A percentile compares a stretch with the other conserved stretches of the same genome.
Conservation (phyloP, 2,329 filamentous ascomycete species). For the Lasiodiplodia citricola region DNA sequence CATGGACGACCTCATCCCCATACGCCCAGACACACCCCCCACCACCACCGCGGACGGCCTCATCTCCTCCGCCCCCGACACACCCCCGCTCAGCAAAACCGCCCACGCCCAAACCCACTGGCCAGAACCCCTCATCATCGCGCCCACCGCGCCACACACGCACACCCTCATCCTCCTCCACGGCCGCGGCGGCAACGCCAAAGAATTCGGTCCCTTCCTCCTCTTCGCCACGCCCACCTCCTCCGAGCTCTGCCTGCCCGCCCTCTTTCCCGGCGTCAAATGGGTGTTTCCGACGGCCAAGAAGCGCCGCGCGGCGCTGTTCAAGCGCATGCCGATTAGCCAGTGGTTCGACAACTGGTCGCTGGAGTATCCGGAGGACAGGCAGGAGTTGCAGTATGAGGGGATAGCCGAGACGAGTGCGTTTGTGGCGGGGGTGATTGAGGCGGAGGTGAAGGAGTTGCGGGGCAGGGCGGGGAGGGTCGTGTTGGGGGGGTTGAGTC, state of each 20-base stretch:
- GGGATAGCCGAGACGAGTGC: constrained; percentile 50
- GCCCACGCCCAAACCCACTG: not conserved
- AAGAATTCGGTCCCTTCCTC: constrained; percentile 49
- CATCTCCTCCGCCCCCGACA: too few species aligned
- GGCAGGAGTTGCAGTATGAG: constrained; percentile 50
- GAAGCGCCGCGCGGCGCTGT: constrained; percentile 34
- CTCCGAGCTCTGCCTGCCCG: constrained; percentile 36
- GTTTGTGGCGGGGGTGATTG: constrained; percentile 35
- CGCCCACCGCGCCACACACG: constrained; percentile 39
- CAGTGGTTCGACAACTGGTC: constrained; percentile 60
- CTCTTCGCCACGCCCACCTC: constrained; percentile 36
- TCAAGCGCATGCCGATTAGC: constrained; percentile 42
- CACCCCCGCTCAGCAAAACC: too few species aligned
- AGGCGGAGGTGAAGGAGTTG: constrained; percentile 28
- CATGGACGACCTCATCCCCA: too few species aligned
- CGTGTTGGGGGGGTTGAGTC: constrained; percentile 35
- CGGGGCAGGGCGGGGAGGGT: constrained; percentile 27
- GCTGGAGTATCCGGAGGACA: constrained; percentile 46
- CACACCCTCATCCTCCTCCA: constrained; percentile 57
- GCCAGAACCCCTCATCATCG: not conserved
- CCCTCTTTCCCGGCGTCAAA: constrained; percentile 52
- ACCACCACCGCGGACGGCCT: too few species aligned
- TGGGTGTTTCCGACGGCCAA: constrained; percentile 59
- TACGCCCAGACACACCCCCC: too few species aligned
- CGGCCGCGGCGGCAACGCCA: constrained; percentile 48